A percentile compares a stretch with the other conserved stretches of the same genome.
Evolutionary conservation across 2,329 filamentous ascomycete genomes (phyloP).

Genomic region (Ophiostoma himal-ulmi): DNA sequence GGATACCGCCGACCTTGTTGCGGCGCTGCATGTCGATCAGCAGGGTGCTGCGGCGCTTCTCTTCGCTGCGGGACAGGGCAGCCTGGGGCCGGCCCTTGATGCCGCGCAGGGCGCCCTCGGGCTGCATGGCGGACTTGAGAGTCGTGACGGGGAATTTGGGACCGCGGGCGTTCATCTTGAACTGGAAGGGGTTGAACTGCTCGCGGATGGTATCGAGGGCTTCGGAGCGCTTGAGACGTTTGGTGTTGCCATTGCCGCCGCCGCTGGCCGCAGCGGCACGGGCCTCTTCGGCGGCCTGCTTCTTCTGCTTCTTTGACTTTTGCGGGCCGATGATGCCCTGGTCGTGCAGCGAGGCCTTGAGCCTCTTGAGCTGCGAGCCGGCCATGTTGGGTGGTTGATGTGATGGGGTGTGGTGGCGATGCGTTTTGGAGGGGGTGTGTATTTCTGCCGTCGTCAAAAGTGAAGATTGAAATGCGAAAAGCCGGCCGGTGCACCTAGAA

Average conservation of each 20-base stretch:
- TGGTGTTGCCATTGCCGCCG: conserved; percentile 49
- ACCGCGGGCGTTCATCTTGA: conserved; percentile 70
- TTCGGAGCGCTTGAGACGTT: conserved; percentile 68
- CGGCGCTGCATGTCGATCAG: conserved; percentile 83
- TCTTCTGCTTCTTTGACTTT: conserved; percentile 91
- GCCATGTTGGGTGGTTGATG: conserved; percentile 57
- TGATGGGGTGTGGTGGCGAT: neutral
- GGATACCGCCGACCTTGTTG: conserved; percentile 85
- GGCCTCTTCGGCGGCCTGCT: conserved; percentile 62
- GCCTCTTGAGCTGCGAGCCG: conserved; percentile 90
- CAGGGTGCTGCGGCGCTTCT: conserved; percentile 77
- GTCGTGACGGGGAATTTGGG: conserved; percentile 83
- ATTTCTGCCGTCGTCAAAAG: neutral
- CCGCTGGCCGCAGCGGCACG: conserved; percentile 41
- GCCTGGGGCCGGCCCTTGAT: conserved; percentile 72
- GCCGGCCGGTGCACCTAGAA: conserved; percentile 2
- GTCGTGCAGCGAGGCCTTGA: conserved; percentile 84
- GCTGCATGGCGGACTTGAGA: conserved; percentile 46
- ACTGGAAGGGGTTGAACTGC: conserved; percentile 96
- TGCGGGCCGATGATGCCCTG: conserved; percentile 87
- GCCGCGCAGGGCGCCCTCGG: conserved; percentile 47
- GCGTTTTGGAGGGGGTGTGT: neutral
- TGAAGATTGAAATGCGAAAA: neutral
- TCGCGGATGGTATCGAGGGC: conserved; percentile 84
- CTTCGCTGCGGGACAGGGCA: conserved; percentile 79